Conservation (phyloP, 805 yeast species). For the Kodamaea restingae region DNA sequence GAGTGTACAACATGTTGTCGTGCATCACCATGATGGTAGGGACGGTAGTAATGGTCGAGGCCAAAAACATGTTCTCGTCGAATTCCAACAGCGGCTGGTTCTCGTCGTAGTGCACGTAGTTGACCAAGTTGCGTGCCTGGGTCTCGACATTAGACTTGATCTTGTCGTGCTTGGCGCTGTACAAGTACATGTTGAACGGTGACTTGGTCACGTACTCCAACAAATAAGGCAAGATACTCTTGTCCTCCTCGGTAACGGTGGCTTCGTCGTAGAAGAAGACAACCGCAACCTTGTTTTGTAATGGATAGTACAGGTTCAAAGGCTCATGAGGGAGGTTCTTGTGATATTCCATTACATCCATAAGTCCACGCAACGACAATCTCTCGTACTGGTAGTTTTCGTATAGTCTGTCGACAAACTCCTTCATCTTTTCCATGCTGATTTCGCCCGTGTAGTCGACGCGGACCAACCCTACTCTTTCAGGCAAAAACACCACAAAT, state of each 20-base stretch:
- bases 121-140: constrained; percentile 40
- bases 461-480: constrained; percentile 42
- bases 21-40: constrained; percentile 64
- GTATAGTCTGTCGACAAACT: constrained; percentile 45
- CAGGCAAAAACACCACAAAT: constrained; percentile 52
- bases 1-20: constrained; percentile 50
- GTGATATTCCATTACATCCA: constrained; percentile 27
- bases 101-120: constrained; percentile 42
- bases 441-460: constrained; percentile 42
- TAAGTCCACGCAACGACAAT: constrained; percentile 25
- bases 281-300: constrained; percentile 44
- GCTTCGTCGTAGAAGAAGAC: constrained; percentile 52
- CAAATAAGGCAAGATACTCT: constrained; percentile 54
- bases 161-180: constrained; percentile 45
- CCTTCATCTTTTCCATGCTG: constrained; percentile 27
- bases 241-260: constrained; percentile 56
- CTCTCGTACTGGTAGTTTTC: constrained; percentile 43
- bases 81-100: constrained; percentile 29
- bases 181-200: constrained; percentile 52
- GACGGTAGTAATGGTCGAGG: constrained; percentile 52
- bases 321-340: constrained; percentile 29
- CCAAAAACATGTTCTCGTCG: constrained; percentile 43
- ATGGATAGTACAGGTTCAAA: constrained; percentile 33
- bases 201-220: constrained; percentile 57
- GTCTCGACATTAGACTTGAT: constrained; percentile 35